phyloP scores from a whole-genome alignment of 2,329 filamentous ascomycete species.

The Albifimbria verrucaria region DNA sequence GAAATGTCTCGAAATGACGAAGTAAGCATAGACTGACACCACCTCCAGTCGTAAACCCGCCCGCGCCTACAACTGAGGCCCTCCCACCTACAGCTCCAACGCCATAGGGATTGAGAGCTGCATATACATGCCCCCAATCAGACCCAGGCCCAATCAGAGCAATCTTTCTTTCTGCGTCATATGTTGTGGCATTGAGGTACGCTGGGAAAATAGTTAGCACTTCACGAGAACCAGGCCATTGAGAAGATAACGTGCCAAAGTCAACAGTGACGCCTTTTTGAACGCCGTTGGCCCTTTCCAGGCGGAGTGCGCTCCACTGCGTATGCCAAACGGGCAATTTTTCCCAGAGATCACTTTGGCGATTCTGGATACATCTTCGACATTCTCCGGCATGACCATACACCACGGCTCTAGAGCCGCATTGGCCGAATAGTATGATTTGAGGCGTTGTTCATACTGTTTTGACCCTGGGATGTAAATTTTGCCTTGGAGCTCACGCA shows the following conservation, averaged over 20 bases:
- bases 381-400: slow-evolving; percentile 21
- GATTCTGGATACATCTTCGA: slow-evolving; percentile 20
- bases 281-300: slow-evolving; percentile 24
- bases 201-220: background rate
- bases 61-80: slow-evolving; percentile 28
- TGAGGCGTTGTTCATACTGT: slow-evolving; percentile 17
- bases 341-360: slow-evolving; percentile 14
- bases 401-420: slow-evolving; percentile 24
- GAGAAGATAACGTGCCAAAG: slow-evolving; percentile 11
- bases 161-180: slow-evolving; percentile 21
- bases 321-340: slow-evolving; percentile 25
- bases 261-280: slow-evolving; percentile 25
- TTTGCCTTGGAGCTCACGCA: slow-evolving; percentile 18
- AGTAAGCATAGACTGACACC: slow-evolving; percentile 10
- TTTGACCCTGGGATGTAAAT: slow-evolving; percentile 14
- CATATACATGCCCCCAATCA: slow-evolving; percentile 33
- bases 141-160: slow-evolving; percentile 35
- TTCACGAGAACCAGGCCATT: background rate
- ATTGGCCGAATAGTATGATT: slow-evolving; percentile 27
- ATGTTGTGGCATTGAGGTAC: slow-evolving; percentile 26
- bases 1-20: background rate
- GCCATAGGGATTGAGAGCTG: slow-evolving; percentile 23
- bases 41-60: slow-evolving; percentile 24
- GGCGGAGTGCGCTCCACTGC: slow-evolving; percentile 28
- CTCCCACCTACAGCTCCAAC: slow-evolving; percentile 42